phyloP scores from a whole-genome alignment of 2,329 filamentous ascomycete genomes.

The Dryadomyces quercivorus region DNA sequence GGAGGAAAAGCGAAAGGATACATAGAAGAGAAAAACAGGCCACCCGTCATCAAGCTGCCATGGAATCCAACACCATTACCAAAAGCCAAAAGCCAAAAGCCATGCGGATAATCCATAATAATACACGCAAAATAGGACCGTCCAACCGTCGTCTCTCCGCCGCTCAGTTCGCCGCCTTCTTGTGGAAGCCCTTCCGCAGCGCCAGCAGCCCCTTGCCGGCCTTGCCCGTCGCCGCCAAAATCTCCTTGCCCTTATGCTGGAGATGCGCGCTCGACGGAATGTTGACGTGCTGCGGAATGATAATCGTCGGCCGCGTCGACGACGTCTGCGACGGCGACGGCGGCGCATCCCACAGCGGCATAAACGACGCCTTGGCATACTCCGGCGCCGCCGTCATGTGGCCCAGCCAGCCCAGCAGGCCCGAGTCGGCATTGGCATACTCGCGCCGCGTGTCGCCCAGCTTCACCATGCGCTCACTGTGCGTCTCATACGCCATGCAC shows the following conservation, averaged over 20 bases:
- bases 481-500: slow-evolving; percentile 57
- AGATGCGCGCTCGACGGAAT: slow-evolving; percentile 50
- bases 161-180: slow-evolving; percentile 5
- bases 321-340: slow-evolving; percentile 22
- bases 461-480: slow-evolving; percentile 57
- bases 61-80: too few relatives aligned
- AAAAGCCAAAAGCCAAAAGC: too few relatives aligned
- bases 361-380: slow-evolving; percentile 25
- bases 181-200: slow-evolving; percentile 67
- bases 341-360: slow-evolving; percentile 12
- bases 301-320: slow-evolving; percentile 18
- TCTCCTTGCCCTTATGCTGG: slow-evolving; percentile 75
- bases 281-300: slow-evolving; percentile 21
- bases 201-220: slow-evolving; percentile 85
- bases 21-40: too few relatives aligned
- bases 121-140: too few relatives aligned
- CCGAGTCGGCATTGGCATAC: slow-evolving; percentile 62
- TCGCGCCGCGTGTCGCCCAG: slow-evolving; percentile 62
- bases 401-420: slow-evolving; percentile 49
- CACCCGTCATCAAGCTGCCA: too few relatives aligned
- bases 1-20: too few relatives aligned
- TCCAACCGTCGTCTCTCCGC: not conserved
- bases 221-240: slow-evolving; percentile 76
- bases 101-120: too few relatives aligned
- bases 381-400: slow-evolving; percentile 34